Percentiles rank a stretch among this genome's conserved stretches.
phyloP scores from a whole-genome alignment of 257 asterid genomes.

The Leptodermis oblonga region DNA sequence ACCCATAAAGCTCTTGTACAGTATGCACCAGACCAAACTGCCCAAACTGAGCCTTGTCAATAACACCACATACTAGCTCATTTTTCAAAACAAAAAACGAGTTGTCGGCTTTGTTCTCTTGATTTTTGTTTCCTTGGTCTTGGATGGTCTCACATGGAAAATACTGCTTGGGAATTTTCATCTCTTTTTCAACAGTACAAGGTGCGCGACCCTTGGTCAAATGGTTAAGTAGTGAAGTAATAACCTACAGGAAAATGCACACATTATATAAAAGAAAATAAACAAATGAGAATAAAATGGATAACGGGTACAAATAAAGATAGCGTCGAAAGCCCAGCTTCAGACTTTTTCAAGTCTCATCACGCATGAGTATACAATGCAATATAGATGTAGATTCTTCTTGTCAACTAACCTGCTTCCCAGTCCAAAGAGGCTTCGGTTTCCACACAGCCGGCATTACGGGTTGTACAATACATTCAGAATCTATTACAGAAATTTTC shows the following conservation, averaged over 20 bases:
- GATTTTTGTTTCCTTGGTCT: conserved; percentile 35
- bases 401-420: conserved; percentile 70
- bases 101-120: conserved; percentile 72
- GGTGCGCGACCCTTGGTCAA: conserved; percentile 79
- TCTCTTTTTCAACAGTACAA: conserved; percentile 74
- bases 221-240: conserved; percentile 82
- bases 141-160: conserved; percentile 33
- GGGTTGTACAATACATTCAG: conserved; percentile 55
- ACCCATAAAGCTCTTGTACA: conserved; percentile 93
- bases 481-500: conserved; percentile 54
- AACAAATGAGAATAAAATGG: neutral
- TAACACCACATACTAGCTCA: conserved; percentile 91
- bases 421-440: conserved; percentile 98
- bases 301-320: neutral
- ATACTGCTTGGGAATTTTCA: conserved; percentile 70
- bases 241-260: conserved; percentile 46
- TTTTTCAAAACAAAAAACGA: conserved; percentile 81
- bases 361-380: conserved; percentile 14
- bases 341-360: neutral
- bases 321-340: neutral
- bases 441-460: conserved; percentile 84
- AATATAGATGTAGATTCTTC: conserved; percentile 8
- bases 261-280: no score
- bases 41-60: conserved; percentile 98
- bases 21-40: conserved; percentile 95